Evolutionary conservation across 1,284 basidiomycete species (phyloP).

Genomic region (Sporisorium iseilematis-ciliati): DNA sequence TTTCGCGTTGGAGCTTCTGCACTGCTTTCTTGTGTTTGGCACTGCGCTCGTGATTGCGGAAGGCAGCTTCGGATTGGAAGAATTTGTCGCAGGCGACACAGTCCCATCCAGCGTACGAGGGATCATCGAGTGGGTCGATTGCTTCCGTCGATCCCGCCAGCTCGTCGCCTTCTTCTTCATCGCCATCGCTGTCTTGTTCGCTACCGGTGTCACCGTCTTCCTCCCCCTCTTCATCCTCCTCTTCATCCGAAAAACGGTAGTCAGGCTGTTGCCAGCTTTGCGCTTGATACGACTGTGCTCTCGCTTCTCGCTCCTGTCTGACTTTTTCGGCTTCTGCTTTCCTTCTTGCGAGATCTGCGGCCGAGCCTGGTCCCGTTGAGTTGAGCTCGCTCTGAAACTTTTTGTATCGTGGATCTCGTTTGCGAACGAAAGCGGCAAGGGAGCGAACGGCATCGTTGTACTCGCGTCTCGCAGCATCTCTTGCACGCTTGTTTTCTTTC

Average conservation of each 20-base stretch:
- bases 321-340: constrained; percentile 70
- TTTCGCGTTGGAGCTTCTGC: constrained; percentile 76
- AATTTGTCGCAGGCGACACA: constrained; percentile 95
- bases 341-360: constrained; percentile 73
- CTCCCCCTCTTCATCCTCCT: constrained; percentile 22
- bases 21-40: constrained; percentile 85
- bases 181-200: constrained; percentile 30
- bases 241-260: constrained; percentile 57
- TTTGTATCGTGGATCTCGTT: constrained; percentile 93
- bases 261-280: constrained; percentile 63
- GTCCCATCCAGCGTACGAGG: constrained; percentile 76
- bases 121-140: constrained; percentile 17
- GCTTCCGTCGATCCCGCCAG: constrained; percentile 10
- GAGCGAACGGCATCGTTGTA: constrained; percentile 88
- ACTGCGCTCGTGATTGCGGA: constrained; percentile 95
- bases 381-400: constrained; percentile 67
- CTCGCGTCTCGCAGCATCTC: constrained; percentile 87
- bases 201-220: constrained; percentile 14
- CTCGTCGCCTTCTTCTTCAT: constrained; percentile 13
- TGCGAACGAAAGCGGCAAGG: constrained; percentile 85
- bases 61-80: constrained; percentile 91
- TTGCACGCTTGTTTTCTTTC: constrained; percentile 91
- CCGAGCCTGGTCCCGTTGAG: constrained; percentile 78
- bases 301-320: constrained; percentile 71
- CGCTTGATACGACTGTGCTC: constrained; percentile 76